These are phyloP conservation scores for Arthrinium phaeospermum DNA, from an alignment of 2,329 filamentous ascomycete genomes.

Conservation along the genomic window DNA sequence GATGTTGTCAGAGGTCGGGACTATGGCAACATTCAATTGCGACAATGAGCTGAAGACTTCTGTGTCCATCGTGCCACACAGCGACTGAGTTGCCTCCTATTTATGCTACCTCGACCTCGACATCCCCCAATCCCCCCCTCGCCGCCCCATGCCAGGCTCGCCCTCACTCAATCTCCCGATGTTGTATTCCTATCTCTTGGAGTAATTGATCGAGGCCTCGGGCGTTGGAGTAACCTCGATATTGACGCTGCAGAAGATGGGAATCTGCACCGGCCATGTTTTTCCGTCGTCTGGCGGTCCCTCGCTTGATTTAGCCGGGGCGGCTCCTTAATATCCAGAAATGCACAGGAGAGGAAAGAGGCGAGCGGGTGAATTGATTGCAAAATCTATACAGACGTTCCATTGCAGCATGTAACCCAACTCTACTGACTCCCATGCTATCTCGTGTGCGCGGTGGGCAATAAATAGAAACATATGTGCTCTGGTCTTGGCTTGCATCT, in stretches of 20 bases:
- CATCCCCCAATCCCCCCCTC: neutral
- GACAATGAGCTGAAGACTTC: neutral
- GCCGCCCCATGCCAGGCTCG: too few species aligned
- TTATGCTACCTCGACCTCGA: neutral
- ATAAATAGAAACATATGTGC: neutral
- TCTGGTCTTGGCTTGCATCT: neutral
- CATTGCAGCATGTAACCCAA: neutral
- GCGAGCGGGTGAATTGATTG: neutral
- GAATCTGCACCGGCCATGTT: neutral
- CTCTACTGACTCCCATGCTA: neutral
- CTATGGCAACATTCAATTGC: neutral
- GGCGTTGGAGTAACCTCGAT: neutral
- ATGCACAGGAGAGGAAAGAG: neutral
- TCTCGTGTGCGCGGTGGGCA: neutral
- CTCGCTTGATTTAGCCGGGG: constrained; percentile 1
- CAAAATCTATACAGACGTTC: neutral
- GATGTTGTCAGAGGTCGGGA: neutral
- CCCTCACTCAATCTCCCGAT: neutral
- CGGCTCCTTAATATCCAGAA: constrained; percentile 12
- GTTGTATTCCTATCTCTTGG: neutral
- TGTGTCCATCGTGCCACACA: too few species aligned
- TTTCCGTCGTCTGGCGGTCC: neutral
- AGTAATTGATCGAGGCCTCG: neutral
- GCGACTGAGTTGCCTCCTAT: neutral
- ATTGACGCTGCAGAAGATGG: neutral